Conservation (phyloP, 2,329 filamentous ascomycete genomes). For the Cryphonectria parasitica region DNA sequence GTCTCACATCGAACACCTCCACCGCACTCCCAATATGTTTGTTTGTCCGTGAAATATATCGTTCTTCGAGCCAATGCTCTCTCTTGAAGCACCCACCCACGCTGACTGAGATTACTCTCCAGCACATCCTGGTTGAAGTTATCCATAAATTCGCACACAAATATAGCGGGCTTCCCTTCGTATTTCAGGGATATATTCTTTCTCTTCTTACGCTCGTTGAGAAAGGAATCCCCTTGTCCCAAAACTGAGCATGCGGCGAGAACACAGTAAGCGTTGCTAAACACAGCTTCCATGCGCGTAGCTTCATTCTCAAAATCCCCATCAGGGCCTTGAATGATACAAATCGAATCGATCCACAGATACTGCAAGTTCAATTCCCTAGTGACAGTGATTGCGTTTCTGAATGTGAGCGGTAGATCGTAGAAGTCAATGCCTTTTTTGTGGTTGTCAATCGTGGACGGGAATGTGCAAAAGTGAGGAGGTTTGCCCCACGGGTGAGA, state of each 20-base stretch:
- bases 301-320: conserved; percentile 34
- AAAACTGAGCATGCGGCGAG: conserved; percentile 33
- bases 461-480: conserved; percentile 28
- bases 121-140: conserved; percentile 41
- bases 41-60: conserved; percentile 42
- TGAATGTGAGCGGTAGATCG: conserved; percentile 26
- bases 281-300: conserved; percentile 36
- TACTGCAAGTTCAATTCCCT: conserved; percentile 27
- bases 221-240: conserved; percentile 32
- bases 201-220: conserved; percentile 24
- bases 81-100: conserved; percentile 48
- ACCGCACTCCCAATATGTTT: conserved; percentile 47
- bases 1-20: conserved; percentile 41
- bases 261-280: conserved; percentile 35
- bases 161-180: conserved; percentile 26
- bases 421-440: conserved; percentile 11
- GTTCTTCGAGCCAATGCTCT: conserved; percentile 42
- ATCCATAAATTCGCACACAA: conserved; percentile 37
- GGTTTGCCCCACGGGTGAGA: conserved; percentile 35
- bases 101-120: conserved; percentile 36
- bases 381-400: conserved; percentile 28
- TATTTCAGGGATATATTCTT: conserved; percentile 17
- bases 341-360: conserved; percentile 36
- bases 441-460: conserved; percentile 11
- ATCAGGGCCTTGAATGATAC: too few species aligned